Base-by-base conservation (phyloP, 1,139 yeast species). In the Taphrina communis region DNA sequence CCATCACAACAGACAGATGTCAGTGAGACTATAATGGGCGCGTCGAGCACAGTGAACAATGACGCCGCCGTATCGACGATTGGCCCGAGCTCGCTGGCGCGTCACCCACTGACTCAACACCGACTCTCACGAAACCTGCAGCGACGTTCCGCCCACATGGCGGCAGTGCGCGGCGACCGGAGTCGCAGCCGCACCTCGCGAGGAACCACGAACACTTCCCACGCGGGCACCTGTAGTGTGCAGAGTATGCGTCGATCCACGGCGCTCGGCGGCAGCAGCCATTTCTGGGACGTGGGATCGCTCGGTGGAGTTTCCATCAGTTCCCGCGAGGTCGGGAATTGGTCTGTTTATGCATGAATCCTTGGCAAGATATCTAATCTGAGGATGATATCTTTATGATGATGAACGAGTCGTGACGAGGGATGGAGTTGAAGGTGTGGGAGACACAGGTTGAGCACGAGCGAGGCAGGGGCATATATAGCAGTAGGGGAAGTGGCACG, bases 231-330 rank as follows among this genome's bases (percentile, higher is more conserved):
- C 25, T 58, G 62, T 31, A 58, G 62, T 31, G 62, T 58, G 6
- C 50, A 42, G 53, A 58, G 62, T 31, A 42, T 58, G 41, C 38
- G 62, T 8, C 38, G 62, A 31, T 58, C 62, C 17, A 17, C 17
- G 17, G 17, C 17, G 52, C 39, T 5, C 31, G 31, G 31, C 31
- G 4, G 31, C 31, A 25, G 62, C 8, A 44, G 53, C 31, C 42
- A 58, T 31, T 58, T 58, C 53, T 58, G 62, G 62, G 62, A 58
- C 19, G 2, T 58, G 19, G 52, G 62, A 7, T 58, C 62, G 7
- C 51, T 44, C 19, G 62, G 53, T 17, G 62, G 62, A 9, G 62
- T 48, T 2, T 58, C 62, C 19, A 31, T 44, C 8, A 42, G 35
- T 12, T 58, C 62, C 1, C 52, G 62, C 31, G 62, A 58, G 25